Base-by-base conservation (phyloP, 2,329 filamentous ascomycete species). In the Whalleya microplaca region DNA sequence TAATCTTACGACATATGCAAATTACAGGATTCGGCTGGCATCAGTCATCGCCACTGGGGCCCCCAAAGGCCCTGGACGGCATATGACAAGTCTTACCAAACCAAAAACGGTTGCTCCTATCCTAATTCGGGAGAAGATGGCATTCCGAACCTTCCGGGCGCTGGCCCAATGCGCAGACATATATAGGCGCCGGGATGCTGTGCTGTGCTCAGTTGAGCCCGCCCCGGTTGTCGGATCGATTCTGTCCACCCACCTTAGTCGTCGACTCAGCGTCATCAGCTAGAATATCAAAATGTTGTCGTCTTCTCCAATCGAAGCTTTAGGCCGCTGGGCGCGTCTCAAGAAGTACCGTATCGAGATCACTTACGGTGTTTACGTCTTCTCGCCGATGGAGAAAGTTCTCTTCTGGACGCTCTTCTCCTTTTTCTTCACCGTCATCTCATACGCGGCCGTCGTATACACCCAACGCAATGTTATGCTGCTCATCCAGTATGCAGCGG, bases 311-410 rank as follows among this genome's bases (percentile, higher is more conserved):
- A 21, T 67, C 6, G 59, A 67, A 21, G 51, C 65, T 10, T 69
- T 90, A 52, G 76, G 87, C 51, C 82, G 83, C 68, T 91, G 88
- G 87, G 77, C 91, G 53, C 86, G 87, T 69, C 81, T 89, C 69
- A 92, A 92, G 77, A 84, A 87, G 66, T 92, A 92, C 76, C 89
- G 91, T 74, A 91, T 92, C 74, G 89, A 92, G 75, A 89, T 92
- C 66, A 92, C 89, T 1, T 90, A 91, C 73, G 85, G 88, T 18
- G 79, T 92, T 14, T 92, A 92, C 77, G 92, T 92, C 86, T 82
- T 90, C 53, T 92, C 88, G 2, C 85, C 88, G 0, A 88, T 84
- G 3, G 89, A 92, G 75, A 91, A 91, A 70, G 85, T 90, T 71
- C 84, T 91, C 66, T 91, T 92, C 79, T 92, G 91, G 75, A 85